Base-by-base conservation (phyloP, 805 yeast genomes). In the Barnettozyma pratensis region DNA sequence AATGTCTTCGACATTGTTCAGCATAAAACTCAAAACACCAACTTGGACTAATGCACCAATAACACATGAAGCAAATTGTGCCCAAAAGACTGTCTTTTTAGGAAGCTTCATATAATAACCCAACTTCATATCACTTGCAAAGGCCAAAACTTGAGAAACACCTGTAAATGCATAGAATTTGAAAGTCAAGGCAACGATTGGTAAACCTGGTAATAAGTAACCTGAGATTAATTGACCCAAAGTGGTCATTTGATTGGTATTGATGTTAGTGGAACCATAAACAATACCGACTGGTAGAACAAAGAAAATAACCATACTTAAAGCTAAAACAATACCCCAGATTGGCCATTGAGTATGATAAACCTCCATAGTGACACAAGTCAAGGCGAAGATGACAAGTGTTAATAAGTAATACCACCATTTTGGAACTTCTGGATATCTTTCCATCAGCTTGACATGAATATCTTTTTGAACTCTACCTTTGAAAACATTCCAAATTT, bases 231-330 rank as follows among this genome's bases (percentile, higher is more conserved):
- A 70, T 61, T 79, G 82, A 45, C 76, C 79, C 52, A 80, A 64
- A 8, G 77, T 79, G 51, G 40, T 38, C 40, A 38, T 38, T n/a
- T 27, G 14, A 10, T 84, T 84, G 48, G 82, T 75, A 1, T 73
- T 58, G 41, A 69, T 75, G 66, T 84, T 84, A 0, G 90, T 81
- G 35, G 79, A 75, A 4, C 87, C 83, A 19, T 75, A 77, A 45
- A 85, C 72, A 19, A 84, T 68, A 2, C 83, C 80, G 26, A 81
- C 69, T 6, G 90, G 91, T 41, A 83, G 66, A 43, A 84, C 65
- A 59, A 82, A 76, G 11, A 78, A 64, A 37, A 76, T 61, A 44
- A 81, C 78, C 52, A 82, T 71, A n/a, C 71, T 66, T 9, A 82
- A 65, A 1, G 83, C 81, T 50, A 83, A 73, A 46, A 81, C 69